Conservation (phyloP, 306 rosid species). For the Begonia peltatifolia region DNA sequence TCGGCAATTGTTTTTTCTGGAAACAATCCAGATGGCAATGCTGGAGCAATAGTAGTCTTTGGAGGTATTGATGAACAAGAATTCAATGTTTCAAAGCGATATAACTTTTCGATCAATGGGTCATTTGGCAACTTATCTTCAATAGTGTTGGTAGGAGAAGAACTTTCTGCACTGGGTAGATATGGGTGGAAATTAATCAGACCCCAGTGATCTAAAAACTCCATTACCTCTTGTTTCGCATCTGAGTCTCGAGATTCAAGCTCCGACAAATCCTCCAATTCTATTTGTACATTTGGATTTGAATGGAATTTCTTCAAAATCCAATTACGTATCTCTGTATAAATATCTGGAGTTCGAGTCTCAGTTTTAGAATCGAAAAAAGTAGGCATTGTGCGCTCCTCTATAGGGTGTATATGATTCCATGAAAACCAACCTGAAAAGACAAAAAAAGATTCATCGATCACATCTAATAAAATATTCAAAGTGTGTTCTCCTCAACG, state of each 20-base stretch:
- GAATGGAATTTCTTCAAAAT: constrained; percentile 55
- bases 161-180: constrained; percentile 24
- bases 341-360: constrained; percentile 42
- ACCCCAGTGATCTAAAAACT: constrained; percentile 88
- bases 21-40: constrained; percentile 53
- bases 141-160: constrained; percentile 23
- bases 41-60: constrained; percentile 35
- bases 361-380: constrained; percentile 60
- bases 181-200: constrained; percentile 83
- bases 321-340: constrained; percentile 74
- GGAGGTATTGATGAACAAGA: constrained; percentile 31
- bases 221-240: constrained; percentile 77
- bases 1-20: constrained; percentile 67
- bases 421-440: constrained; percentile 91
- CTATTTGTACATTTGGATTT: constrained; percentile 40
- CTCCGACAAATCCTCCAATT: constrained; percentile 59
- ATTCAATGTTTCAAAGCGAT: constrained; percentile 56
- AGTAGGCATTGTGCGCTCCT: constrained; percentile 55
- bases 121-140: constrained; percentile 30
- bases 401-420: constrained; percentile 52
- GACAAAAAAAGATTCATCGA: constrained; percentile 8
- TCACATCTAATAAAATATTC: no score
- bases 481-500: no score
- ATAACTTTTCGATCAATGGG: constrained; percentile 56
- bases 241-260: constrained; percentile 54